These are phyloP conservation scores for Tieghemostelium lacteum DNA, from an alignment of 78 protist genomes.

Conservation along the genomic window DNA sequence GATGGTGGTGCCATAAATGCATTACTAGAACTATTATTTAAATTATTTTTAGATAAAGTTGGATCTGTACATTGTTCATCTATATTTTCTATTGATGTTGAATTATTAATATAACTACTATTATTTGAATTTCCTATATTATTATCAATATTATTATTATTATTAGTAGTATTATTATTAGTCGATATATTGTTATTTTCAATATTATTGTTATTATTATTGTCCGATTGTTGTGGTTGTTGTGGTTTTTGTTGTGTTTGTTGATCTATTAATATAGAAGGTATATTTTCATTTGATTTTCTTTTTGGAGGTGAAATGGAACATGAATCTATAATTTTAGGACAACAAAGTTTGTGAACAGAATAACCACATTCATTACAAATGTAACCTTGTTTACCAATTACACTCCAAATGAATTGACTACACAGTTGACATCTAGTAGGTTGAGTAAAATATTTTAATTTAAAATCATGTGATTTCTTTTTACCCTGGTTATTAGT, in stretches of 20 bases:
- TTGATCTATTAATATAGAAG: too few species aligned
- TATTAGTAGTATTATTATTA: background rate
- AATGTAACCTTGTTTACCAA: conserved; percentile 24
- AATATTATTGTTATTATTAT: too few species aligned
- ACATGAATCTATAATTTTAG: background rate
- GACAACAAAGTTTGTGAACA: conserved; percentile 2
- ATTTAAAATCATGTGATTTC: conserved; percentile 13
- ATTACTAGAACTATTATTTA: background rate
- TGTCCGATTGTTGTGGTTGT: too few species aligned
- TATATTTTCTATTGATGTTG: background rate
- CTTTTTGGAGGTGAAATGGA: background rate
- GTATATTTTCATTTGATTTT: background rate
- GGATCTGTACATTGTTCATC: background rate
- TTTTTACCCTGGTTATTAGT: too few species aligned
- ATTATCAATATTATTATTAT: background rate
- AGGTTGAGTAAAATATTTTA: conserved; percentile 29
- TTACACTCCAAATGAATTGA: conserved; percentile 29
- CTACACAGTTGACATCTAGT: conserved; percentile 16
- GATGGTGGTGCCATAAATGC: too few species aligned
- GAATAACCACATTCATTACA: conserved; percentile 28
- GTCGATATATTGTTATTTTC: background rate
- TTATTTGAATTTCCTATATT: background rate
- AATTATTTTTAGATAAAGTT: background rate
- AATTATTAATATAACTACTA: background rate
- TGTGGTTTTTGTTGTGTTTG: too few species aligned